These are phyloP conservation scores for Schwanniomyces etchellsii DNA, from an alignment of 1,139 yeast genomes.

Conservation along the genomic window DNA sequence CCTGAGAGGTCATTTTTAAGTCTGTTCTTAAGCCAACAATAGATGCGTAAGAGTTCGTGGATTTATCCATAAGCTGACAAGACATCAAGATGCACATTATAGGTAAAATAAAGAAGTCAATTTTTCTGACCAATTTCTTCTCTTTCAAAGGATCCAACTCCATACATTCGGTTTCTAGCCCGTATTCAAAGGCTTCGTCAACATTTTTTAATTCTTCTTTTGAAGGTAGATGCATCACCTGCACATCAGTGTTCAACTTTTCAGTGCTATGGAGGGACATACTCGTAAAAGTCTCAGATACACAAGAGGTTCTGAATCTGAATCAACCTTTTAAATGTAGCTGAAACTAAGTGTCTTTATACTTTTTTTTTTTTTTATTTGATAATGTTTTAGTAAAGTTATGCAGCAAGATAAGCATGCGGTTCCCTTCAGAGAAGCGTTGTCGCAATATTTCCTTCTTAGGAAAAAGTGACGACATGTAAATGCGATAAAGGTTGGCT, in stretches of 20 bases:
- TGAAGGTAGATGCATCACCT: neutral
- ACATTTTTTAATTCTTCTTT: conserved; percentile 13
- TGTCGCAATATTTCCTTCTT: neutral
- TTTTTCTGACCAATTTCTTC: conserved; percentile 27
- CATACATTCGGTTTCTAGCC: conserved; percentile 8
- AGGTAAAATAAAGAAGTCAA: conserved; percentile 49
- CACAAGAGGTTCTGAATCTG: neutral
- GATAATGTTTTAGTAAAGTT: neutral
- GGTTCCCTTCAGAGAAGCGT: neutral
- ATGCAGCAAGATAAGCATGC: neutral
- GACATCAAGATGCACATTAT: conserved; percentile 50
- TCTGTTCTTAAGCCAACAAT: conserved; percentile 49
- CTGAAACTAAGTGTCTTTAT: conserved; percentile 1
- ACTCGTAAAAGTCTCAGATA: neutral
- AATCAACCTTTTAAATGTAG: no score
- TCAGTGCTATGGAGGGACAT: conserved; percentile 1
- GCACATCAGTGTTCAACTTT: neutral
- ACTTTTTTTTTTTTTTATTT: neutral
- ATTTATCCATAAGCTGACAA: conserved; percentile 58
- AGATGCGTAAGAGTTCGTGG: conserved; percentile 51
- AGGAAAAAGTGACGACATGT: neutral
- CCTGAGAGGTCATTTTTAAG: conserved; percentile 41
- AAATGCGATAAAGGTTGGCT: neutral
- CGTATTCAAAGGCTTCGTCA: conserved; percentile 29
- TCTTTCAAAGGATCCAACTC: conserved; percentile 1